Base-by-base conservation (phyloP, 345 rosid species). In the Lepidium aucheri region DNA sequence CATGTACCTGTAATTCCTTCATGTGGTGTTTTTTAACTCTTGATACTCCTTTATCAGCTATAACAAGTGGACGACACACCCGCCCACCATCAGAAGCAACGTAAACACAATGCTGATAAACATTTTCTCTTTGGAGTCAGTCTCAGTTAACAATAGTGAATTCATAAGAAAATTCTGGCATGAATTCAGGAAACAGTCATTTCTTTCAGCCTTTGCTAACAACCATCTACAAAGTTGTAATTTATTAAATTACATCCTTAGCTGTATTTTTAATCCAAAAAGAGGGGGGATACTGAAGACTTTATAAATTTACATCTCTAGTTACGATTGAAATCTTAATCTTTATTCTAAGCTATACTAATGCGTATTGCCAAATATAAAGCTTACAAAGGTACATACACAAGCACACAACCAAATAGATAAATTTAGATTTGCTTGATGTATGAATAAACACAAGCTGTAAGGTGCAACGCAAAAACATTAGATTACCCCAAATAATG, bases 61-160 rank as follows among this genome's bases (percentile, higher is more conserved):
- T 86, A 73, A 93, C 98, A 56, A 93, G 88, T 13, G 98, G 98
- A 70, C 97, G 94, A 80, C 97, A 90, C 74, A 93, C 98, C 66
- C 98, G 88, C 58, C 98, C 98, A 63, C 94, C 97, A 86, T 93
- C 98, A 66, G 98, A 90, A 76, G 98, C 98, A 78, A 93, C 81
- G 73, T 93, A 86, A 53, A 93, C 90, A 74, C 84, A 85, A 34
- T 78, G 79, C 98, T 93, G 86, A 63, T 12, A 72, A 71, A 67
- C 7, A 77, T 35, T 34, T 40, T 24, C 50, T 62, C 67, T 53
- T 56, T 20, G 0, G 38, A 55, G 76, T 79, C 55, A 73, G 71
- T 46, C 24, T 17, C 57, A 54, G 14, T 11, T 39, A 36, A 36
- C 22, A 20, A 1, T 20, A 20, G 22, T 20, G 22, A 20, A 20